A percentile compares a stretch with the other conserved stretches of the same genome.
These are phyloP conservation scores for Backusella circina DNA, from an alignment of 192 early-diverging fungal genomes.

Conservation along the genomic window DNA sequence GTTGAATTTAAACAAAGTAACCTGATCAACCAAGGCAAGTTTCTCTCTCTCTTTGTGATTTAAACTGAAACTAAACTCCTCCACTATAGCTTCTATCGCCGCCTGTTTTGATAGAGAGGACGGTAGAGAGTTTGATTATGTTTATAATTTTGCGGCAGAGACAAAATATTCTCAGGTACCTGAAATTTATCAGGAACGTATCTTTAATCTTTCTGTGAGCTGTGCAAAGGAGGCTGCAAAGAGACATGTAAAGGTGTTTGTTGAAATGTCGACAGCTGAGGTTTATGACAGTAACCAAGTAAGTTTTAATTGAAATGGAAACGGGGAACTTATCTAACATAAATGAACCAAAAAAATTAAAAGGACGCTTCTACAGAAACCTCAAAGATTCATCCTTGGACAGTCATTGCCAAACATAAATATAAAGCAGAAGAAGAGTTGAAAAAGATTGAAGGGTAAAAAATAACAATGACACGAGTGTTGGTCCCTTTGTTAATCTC, in stretches of 20 bases:
- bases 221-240: constrained; percentile 83
- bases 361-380: constrained; percentile 35
- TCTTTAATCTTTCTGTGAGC: constrained; percentile 65
- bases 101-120: constrained; percentile 70
- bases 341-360: background rate
- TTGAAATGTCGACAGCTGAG: constrained; percentile 87
- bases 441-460: constrained; percentile 69
- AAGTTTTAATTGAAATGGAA: background rate
- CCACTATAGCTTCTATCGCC: constrained; percentile 57
- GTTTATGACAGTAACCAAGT: constrained; percentile 84
- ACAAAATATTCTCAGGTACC: constrained; percentile 87
- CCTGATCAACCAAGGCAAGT: constrained; percentile 64
- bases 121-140: constrained; percentile 78
- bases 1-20: constrained; percentile 83
- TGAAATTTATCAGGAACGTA: constrained; percentile 80
- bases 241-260: constrained; percentile 66
- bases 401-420: constrained; percentile 68
- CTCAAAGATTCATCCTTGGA: constrained; percentile 84
- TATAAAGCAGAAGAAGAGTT: constrained; percentile 76
- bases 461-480: background rate
- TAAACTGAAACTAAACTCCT: background rate
- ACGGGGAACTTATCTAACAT: background rate
- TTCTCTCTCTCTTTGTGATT: background rate
- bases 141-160: constrained; percentile 94
- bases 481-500: background rate